A percentile compares a stretch with the other conserved stretches of the same genome.
Evolutionary conservation across 495 filamentous ascomycete genomes (phyloP).

Genomic region (Penicillium manginii): DNA sequence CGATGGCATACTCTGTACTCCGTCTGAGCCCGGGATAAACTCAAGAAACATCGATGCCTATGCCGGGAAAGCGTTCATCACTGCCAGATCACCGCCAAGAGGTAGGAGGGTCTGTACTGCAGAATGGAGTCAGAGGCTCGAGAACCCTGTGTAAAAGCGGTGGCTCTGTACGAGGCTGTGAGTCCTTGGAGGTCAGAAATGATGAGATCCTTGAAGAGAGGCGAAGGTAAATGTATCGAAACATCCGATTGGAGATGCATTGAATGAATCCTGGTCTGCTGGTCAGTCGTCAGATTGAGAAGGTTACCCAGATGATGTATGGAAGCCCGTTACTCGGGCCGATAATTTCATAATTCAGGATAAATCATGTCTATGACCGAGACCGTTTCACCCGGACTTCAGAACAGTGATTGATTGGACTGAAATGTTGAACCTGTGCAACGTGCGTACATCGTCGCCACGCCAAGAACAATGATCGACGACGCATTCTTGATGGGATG

Average conservation of each 20-base stretch:
- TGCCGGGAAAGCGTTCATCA: slow-evolving; percentile 16
- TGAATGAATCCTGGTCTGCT: not conserved
- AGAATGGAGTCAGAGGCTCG: not conserved
- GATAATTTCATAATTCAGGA: slow-evolving; percentile 1
- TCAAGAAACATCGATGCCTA: slow-evolving; percentile 26
- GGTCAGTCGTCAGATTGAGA: not conserved
- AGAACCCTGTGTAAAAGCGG: not conserved
- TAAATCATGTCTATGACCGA: not conserved
- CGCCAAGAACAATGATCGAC: slow-evolving; percentile 45
- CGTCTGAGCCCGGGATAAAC: not conserved
- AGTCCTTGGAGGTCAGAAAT: too few relatives aligned
- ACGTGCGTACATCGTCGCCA: slow-evolving; percentile 23
- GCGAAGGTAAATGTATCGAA: not conserved
- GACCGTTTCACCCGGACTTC: not conserved
- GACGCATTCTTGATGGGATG: slow-evolving; percentile 30
- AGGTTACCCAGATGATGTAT: slow-evolving; percentile 23
- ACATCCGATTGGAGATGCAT: not conserved
- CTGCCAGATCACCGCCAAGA: slow-evolving; percentile 21
- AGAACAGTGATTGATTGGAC: not conserved
- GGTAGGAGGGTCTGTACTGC: not conserved
- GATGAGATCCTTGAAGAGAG: not conserved
- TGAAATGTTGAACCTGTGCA: slow-evolving; percentile 8
- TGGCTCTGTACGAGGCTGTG: slow-evolving; percentile 7
- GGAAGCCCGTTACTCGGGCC: slow-evolving; percentile 19
- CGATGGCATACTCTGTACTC: slow-evolving; percentile 3